Base-by-base conservation (phyloP, 1,139 yeast species). In the Blastobotrys niveus region DNA sequence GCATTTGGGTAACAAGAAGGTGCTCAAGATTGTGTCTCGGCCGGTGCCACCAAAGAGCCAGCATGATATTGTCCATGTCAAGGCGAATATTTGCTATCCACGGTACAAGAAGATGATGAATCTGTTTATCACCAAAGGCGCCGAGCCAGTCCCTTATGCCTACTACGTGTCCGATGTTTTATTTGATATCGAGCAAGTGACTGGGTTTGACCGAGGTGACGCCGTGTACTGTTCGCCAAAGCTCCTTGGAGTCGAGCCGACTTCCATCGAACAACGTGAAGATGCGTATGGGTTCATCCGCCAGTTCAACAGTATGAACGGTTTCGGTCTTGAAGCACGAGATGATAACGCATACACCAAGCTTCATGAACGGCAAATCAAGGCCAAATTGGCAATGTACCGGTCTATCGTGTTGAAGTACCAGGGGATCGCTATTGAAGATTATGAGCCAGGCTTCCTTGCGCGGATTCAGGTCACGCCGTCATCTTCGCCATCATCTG, bases 41-140 rank as follows among this genome's bases (percentile, higher is more conserved):
- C 57, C 58, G 5, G 26, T 36, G 21, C 54, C 54, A 15, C 29
- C 34, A 3, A 40, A 42, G 9, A 39, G 41, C 19, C 17, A 38
- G n/a, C 46, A 50, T 33, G 42, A 52, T 26, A 51, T 53, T 40
- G 48, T 45, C 18, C 52, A 38, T 39, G 42, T 55, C 37, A 55
- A 55, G 49, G 52, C 54, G 34, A 40, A 43, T 10, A 45, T 55
- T n/a, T 57, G 58, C 22, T 53, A 54, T 37, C 59, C 59, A 7
- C 49, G 59, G 24, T 55, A 55, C 51, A 55, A 55, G 46, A 40
- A 49, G 26, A 48, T 45, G 34, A 55, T 55, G 59, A 52, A 44
- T 34, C 35, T 53, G 25, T 54, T 45, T 44, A 48, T 55, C 39
- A 46, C 52, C 12, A 50, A 52, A 3, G 57, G 54, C 7, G 37